Conservation (phyloP, 371 early-diverging fungal species). For the Dinochytrium kinnereticum region DNA sequence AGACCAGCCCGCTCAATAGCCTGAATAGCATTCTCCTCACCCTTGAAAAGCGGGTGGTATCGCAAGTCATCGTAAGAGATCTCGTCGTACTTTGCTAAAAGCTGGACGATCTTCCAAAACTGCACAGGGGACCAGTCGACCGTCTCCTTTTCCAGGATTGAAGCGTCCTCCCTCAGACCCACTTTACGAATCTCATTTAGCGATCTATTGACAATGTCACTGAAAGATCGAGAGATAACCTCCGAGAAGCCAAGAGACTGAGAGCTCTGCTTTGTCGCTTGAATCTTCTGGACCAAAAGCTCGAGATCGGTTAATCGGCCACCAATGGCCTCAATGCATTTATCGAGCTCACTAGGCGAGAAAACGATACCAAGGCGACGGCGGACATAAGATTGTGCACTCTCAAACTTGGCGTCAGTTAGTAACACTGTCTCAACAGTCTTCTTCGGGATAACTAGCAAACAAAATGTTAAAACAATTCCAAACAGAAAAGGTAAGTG, state of each 20-base stretch:
- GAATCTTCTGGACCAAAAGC: slow-evolving; percentile 81
- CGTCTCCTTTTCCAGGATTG: slow-evolving; percentile 37
- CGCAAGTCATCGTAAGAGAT: slow-evolving; percentile 78
- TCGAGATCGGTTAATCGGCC: slow-evolving; percentile 91
- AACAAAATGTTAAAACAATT: slow-evolving; percentile 3
- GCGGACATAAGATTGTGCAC: slow-evolving; percentile 66
- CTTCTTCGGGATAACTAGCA: slow-evolving; percentile 73
- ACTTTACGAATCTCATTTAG: slow-evolving; percentile 85
- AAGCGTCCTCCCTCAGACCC: slow-evolving; percentile 75
- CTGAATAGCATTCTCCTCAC: slow-evolving; percentile 74
- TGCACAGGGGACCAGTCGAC: slow-evolving; percentile 73
- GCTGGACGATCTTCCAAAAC: slow-evolving; percentile 77
- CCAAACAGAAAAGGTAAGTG: neutral
- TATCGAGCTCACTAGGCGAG: slow-evolving; percentile 56
- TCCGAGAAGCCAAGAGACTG: slow-evolving; percentile 36
- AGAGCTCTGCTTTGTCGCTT: slow-evolving; percentile 63
- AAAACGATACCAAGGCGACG: slow-evolving; percentile 57
- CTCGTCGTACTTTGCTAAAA: slow-evolving; percentile 58
- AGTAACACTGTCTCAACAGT: slow-evolving; percentile 74
- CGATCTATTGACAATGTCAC: slow-evolving; percentile 78
- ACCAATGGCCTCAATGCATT: slow-evolving; percentile 73
- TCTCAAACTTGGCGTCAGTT: slow-evolving; percentile 71
- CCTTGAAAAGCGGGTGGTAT: slow-evolving; percentile 78
- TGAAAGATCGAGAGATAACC: slow-evolving; percentile 64
- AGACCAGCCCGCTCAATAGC: slow-evolving; percentile 89